Evolutionary conservation across 192 early-diverging fungal species (phyloP), one percentile per base, ranked within the genome.

Genomic region (Geranomyces michiganensis): DNA sequence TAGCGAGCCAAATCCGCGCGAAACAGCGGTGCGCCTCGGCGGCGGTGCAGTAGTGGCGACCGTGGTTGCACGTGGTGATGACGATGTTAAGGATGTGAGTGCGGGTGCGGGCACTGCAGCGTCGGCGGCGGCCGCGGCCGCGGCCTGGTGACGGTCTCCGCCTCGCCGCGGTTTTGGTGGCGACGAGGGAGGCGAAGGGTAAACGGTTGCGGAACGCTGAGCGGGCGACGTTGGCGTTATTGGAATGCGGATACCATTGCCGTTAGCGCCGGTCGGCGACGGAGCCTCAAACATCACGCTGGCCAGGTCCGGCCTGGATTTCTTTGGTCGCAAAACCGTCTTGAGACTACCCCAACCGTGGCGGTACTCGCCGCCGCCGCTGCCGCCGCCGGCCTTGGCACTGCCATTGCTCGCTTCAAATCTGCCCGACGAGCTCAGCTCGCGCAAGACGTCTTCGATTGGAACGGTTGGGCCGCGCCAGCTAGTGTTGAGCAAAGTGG

Each of bases 311-410:
- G 22, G 58, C 27, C 27, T 7, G 7, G 19, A 24, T 17, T 53
- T 53, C 7, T n/a, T 53, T 17, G 51, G 51, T 15, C 51, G 51
- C 6, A 53, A 17, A 4, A 26, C 51, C 3, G 51, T 53, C n/a
- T 26, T n/a, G 58, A 60, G 58, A 60, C 27, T 60, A 7, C 58
- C 58, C 58, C 58, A 60, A 8, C 58, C 58, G 58, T 32, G 22
- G 6, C 27, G 19, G 22, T 26, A 14, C 26, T 60, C 58, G 14
- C 26, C 26, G 6, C 26, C 51, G 6, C 15, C 15, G 26, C 17
- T 6, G 51, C 51, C 15, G 51, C 36, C 36, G 10, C 36, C 10
- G 36, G n/a, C n/a, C n/a, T 47, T 56, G 12, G 14, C 24, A 24
- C 14, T 10, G 55, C 24, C 14, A 24, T 27, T 24, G 22, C 22